Percentiles rank a stretch among this genome's conserved stretches.
Conservation (phyloP, 768 basidiomycete species). For the Boletus patriciae region DNA sequence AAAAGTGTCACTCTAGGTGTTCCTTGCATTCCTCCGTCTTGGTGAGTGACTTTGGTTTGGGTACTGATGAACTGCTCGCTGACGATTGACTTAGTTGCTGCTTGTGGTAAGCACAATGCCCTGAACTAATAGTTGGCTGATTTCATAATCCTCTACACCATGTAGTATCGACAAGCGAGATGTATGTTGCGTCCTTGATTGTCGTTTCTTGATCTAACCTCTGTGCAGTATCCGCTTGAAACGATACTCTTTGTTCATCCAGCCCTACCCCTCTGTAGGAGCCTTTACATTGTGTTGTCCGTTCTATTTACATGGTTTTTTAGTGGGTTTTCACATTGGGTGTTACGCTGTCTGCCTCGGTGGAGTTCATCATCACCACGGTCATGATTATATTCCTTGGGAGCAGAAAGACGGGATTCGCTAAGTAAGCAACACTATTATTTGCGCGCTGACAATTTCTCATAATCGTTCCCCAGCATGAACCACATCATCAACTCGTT, state of each 20-base stretch:
- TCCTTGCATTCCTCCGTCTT: constrained; percentile 36
- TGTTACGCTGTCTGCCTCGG: constrained; percentile 35
- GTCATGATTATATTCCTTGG: constrained; percentile 35
- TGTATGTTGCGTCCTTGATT: constrained; percentile 16
- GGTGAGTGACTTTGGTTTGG: constrained; percentile 17
- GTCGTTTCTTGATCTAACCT: not conserved
- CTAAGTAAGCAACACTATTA: constrained; percentile 13
- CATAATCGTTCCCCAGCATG: constrained; percentile 34
- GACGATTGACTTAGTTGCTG: constrained; percentile 23
- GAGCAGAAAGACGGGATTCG: constrained; percentile 33
- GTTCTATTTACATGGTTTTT: not conserved
- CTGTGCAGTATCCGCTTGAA: constrained; percentile 25
- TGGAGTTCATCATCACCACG: constrained; percentile 34
- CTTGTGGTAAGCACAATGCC: constrained; percentile 24
- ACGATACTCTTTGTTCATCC: constrained; percentile 32
- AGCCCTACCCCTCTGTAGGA: constrained; percentile 31
- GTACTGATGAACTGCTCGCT: not conserved
- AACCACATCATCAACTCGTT: constrained; percentile 49
- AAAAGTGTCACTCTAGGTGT: constrained; percentile 11
- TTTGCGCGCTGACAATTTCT: not conserved
- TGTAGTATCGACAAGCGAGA: constrained; percentile 34
- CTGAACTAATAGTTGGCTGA: not conserved
- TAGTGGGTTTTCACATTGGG: constrained; percentile 35
- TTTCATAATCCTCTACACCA: not conserved
- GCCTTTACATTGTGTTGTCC: not conserved